Evolutionary conservation across 495 filamentous ascomycete genomes (phyloP), one percentile per base, ranked within the genome.

Genomic region (Staphylotrichum tortipilum): DNA sequence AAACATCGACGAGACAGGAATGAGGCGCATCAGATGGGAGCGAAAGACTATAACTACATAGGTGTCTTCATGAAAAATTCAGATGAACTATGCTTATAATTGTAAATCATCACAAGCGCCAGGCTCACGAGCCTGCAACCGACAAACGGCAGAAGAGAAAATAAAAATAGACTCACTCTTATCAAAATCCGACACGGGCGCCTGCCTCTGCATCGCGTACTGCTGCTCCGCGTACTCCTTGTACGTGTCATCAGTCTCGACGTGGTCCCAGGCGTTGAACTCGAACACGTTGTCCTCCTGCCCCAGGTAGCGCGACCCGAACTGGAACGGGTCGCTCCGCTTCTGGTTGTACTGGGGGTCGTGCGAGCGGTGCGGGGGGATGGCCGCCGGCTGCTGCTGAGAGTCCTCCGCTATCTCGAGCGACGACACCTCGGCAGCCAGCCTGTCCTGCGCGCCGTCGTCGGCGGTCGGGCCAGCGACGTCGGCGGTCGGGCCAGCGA

Each of bases 191-290:
- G 81, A 86, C 23, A 92, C 91, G 30, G 88, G 91, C 41, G 82
- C 72, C 55, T 80, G 78, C 47, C 89, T 80, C 72, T 98, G 92
- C 65, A 81, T 83, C 26, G 75, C 76, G 60, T 85, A 90, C 65
- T 97, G 92, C 49, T 77, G 64, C 60, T 86, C 78, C 36, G 89
- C 83, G 65, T 89, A 91, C 44, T 83, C 80, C 55, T 80, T 80
- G 75, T 94, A 96, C 22, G 81, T 71, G 47, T 85, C 78, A 62
- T 95, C 89, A 53, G 88, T 84, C 58, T 85, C 81, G 60, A 97
- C 92, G 61, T 97, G 90, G 67, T 98, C 92, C 92, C 92, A 98
- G 33, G 92, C 92, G 66, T 98, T 98, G 81, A 89, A 91, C 61
- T 90, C 84, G 70, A 85, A 97, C 55, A 94, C 83, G 59, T 96